A percentile compares a stretch with the other conserved stretches of the same genome.
These are phyloP conservation scores for Melastoma malabathricum DNA, from an alignment of 345 rosid species.

Conservation along the genomic window DNA sequence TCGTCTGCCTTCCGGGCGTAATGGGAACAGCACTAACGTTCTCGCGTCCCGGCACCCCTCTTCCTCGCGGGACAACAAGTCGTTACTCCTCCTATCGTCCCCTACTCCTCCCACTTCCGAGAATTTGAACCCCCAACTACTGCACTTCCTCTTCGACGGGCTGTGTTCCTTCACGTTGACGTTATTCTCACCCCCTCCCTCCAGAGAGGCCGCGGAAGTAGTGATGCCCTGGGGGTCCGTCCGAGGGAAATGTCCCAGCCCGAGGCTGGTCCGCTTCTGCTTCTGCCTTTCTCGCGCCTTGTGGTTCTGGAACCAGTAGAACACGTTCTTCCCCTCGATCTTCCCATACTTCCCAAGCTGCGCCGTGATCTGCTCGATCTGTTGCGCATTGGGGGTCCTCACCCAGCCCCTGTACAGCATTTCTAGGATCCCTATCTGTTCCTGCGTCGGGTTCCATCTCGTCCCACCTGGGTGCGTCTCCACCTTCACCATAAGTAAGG, in stretches of 20 bases:
- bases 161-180: constrained; percentile 34
- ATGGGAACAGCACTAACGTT: constrained; percentile 93
- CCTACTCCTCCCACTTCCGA: constrained; percentile 40
- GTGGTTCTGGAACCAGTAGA: constrained; percentile 98
- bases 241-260: constrained; percentile 34
- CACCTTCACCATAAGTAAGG: constrained; percentile 24
- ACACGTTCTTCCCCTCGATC: constrained; percentile 95
- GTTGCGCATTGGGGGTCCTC: constrained; percentile 91
- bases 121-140: constrained; percentile 69
- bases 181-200: constrained; percentile 3
- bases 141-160: constrained; percentile 78
- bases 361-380: constrained; percentile 78
- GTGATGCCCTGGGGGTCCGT: constrained; percentile 15
- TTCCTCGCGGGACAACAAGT: constrained; percentile 19
- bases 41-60: constrained; percentile 19
- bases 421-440: constrained; percentile 88
- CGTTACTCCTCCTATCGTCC: constrained; percentile 7
- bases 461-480: constrained; percentile 95
- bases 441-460: constrained; percentile 97
- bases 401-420: constrained; percentile 78
- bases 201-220: constrained; percentile 28
- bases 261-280: constrained; percentile 69
- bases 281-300: constrained; percentile 98
- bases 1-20: constrained; percentile 77
- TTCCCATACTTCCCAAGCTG: constrained; percentile 76